phyloP scores from a whole-genome alignment of 164 flowering plant genomes.

The Berberis vulgaris region DNA sequence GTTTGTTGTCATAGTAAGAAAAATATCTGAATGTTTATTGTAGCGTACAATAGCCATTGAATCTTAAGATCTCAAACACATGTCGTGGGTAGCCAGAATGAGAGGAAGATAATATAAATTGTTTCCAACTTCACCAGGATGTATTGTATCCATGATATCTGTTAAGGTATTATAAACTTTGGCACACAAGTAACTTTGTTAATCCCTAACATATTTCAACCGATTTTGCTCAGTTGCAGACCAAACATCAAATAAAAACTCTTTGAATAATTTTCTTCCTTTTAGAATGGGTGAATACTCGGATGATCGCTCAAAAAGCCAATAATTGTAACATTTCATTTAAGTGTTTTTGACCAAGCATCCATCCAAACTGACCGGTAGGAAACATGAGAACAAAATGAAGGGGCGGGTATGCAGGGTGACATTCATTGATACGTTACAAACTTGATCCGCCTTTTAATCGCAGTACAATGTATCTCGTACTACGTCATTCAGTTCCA shows the following conservation, averaged over 20 bases:
- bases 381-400: background rate
- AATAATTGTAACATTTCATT: background rate
- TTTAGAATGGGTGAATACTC: background rate
- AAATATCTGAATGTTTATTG: background rate
- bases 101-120: background rate
- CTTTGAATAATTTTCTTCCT: background rate
- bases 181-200: background rate
- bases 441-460: background rate
- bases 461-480: background rate
- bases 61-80: background rate
- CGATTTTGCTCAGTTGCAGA: background rate
- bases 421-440: background rate
- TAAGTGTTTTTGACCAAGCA: background rate
- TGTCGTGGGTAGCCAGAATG: background rate
- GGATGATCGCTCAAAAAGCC: background rate
- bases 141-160: background rate
- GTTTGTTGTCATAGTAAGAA: background rate
- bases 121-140: background rate
- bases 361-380: background rate
- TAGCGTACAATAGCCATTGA: background rate
- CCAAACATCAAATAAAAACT: background rate
- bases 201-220: background rate
- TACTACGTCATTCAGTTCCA: background rate
- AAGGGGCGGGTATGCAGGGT: background rate
- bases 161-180: background rate